Evolutionary conservation across 2,329 filamentous ascomycete species (phyloP), one percentile per base, ranked within the genome.

Genomic region (Alternaria arbusti): DNA sequence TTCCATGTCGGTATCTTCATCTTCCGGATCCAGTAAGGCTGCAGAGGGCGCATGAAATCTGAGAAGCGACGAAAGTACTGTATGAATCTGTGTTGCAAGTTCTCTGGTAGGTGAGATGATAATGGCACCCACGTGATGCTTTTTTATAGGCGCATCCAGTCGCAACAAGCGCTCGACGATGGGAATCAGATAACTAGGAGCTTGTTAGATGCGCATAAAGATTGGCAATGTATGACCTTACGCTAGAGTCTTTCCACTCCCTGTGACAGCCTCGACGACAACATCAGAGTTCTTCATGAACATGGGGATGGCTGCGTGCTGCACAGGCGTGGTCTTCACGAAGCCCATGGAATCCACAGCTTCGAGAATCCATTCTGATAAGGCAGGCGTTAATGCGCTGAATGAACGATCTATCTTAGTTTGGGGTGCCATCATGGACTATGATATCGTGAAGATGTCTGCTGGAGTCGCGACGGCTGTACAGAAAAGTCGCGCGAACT

Each of bases 31-130:
- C 60, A 93, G 80, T 12, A 88, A 78, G 32, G 90, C 89, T 56
- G 92, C 89, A 2, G 94, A 97, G 0, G 91, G 87, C 32, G 86
- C 85, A 79, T 99, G 96, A 74, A 97, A 98, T 32, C 89, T 87
- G 32, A 98, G 83, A 25, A 99, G 82, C 0, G 89, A 91, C 1
- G 88, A 76, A 6, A 97, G 85, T 2, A 97, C 94, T 54, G 90
- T 87, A 76, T 97, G 88, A 57, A 98, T 98, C 79, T 99, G 96
- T 1, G 89, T 89, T 1, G 96, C 95, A 54, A 99, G 86, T 81
- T 99, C 96, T 80, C 96, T 89, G 26, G 93, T 99, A 1, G 96
- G 96, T 15, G 94, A 95, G 64, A 99, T 90, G 72, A 99, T 90
- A 67, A 99, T 96, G 68, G 92, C 93, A 63, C 91, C 92, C 63